Base-by-base conservation (phyloP, 192 early-diverging fungal species). In the Coemansia sp. region DNA sequence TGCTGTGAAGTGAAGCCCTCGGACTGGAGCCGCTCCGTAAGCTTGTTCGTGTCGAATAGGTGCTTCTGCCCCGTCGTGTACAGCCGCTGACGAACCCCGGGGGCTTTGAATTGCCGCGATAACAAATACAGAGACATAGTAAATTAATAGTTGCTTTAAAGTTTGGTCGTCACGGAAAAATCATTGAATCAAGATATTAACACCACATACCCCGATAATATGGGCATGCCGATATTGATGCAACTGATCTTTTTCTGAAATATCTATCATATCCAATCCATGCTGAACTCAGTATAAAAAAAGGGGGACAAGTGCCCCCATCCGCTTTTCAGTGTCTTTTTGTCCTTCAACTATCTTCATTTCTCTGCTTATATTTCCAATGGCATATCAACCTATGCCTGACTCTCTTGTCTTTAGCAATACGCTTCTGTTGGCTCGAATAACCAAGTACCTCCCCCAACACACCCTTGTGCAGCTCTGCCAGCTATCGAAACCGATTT, bases 41-140 rank as follows among this genome's bases (percentile, higher is more conserved):
- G 88, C 39, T 87, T 85, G 84, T 89, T 90, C 2, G 93, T 96
- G 75, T 96, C 94, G 75, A 96, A 94, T 68, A 90, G 77, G 71
- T 86, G 77, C 61, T 64, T 70, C 9, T 24, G 56, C 45, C 54
- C 61, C 21, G 35, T 33, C 63, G 68, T 50, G 21, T 50, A 50
- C 10, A 50, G 21, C 10, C 46, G 21, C 21, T 21, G 10, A 6
- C 3, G 21, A 50, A 21, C 9, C 3, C 3, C 24, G 6, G 40
- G 9, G 46, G 19, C 46, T 24, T 48, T 6, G 46, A 19, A 48
- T 10, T 48, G 46, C 46, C 19, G 46, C 19, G 46, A 21, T 48
- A 48, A 48, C n/a, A 19, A 21, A 2, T 9, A 48, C 8, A 48
- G n/a, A 48, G 46, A 48, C 46, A 48, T 48, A 19, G n/a, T 48